These are phyloP conservation scores for Boletus calvinii DNA, from an alignment of 1,284 basidiomycete species.

Conservation along the genomic window DNA sequence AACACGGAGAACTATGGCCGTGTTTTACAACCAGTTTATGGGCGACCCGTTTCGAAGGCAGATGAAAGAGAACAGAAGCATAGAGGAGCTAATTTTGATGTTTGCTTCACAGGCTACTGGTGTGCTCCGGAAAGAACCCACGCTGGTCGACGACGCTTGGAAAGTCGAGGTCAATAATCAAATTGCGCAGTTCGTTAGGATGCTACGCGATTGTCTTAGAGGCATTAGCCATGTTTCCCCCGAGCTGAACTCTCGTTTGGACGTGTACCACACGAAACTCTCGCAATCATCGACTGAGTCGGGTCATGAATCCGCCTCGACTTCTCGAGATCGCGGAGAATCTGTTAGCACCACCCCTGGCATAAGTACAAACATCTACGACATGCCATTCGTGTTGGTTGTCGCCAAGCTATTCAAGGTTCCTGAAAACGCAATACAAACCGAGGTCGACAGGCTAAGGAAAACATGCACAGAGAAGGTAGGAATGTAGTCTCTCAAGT, in stretches of 20 bases:
- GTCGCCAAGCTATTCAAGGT: conserved; percentile 78
- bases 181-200: conserved; percentile 82
- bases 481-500: conserved; percentile 16
- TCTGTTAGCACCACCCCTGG: conserved; percentile 44
- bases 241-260: conserved; percentile 79
- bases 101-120: conserved; percentile 90
- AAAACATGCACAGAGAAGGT: conserved; percentile 81
- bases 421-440: conserved; percentile 63
- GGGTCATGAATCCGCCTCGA: conserved; percentile 64
- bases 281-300: conserved; percentile 62
- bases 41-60: conserved; percentile 82
- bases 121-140: conserved; percentile 80
- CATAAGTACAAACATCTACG: conserved; percentile 51
- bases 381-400: conserved; percentile 75
- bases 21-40: conserved; percentile 88
- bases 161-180: conserved; percentile 91
- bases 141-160: conserved; percentile 80
- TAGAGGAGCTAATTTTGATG: conserved; percentile 95
- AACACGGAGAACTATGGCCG: conserved; percentile 83
- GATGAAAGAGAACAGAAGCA: conserved; percentile 94
- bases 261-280: conserved; percentile 81
- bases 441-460: conserved; percentile 71
- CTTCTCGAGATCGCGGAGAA: conserved; percentile 52
- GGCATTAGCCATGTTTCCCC: conserved; percentile 75
- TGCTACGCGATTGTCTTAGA: conserved; percentile 79